phyloP scores from a whole-genome alignment of 2,329 filamentous ascomycete genomes.

The Cordyceps tenuipes region DNA sequence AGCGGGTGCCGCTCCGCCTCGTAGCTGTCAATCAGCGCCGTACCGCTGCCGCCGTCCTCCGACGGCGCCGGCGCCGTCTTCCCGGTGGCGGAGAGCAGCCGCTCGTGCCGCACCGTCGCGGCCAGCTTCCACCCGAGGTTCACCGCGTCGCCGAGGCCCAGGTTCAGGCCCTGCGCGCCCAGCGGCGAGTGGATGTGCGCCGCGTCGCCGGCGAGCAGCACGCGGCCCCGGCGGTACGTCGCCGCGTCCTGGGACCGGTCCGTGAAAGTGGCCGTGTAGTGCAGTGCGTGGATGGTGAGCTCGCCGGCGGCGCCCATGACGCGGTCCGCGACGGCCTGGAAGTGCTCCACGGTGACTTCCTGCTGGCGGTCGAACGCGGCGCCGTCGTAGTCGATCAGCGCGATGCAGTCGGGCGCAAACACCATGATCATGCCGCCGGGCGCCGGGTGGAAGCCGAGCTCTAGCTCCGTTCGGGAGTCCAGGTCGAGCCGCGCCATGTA shows the following conservation, averaged over 20 bases:
- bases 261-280: constrained; percentile 19
- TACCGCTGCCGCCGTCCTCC: neutral
- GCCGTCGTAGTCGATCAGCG: constrained; percentile 18
- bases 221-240: constrained; percentile 30
- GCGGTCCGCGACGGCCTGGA: constrained; percentile 17
- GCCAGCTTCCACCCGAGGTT: constrained; percentile 45
- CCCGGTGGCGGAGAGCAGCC: too few relatives aligned
- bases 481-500: constrained; percentile 26
- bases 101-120: constrained; percentile 20
- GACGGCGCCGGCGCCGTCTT: too few relatives aligned
- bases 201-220: constrained; percentile 42
- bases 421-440: constrained; percentile 17
- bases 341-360: constrained; percentile 15
- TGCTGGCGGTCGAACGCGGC: constrained; percentile 15
- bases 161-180: constrained; percentile 44
- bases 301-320: constrained; percentile 16
- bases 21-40: constrained; percentile 37
- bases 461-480: constrained; percentile 22
- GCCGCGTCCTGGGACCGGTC: constrained; percentile 22
- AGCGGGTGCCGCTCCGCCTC: constrained; percentile 37
- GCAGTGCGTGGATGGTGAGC: constrained; percentile 19
- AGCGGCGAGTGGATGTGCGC: constrained; percentile 40
- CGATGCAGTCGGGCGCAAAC: constrained; percentile 20
- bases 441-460: constrained; percentile 18
- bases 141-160: constrained; percentile 40